phyloP scores from a whole-genome alignment of 495 filamentous ascomycete genomes.

The Xylaria nigripes region DNA sequence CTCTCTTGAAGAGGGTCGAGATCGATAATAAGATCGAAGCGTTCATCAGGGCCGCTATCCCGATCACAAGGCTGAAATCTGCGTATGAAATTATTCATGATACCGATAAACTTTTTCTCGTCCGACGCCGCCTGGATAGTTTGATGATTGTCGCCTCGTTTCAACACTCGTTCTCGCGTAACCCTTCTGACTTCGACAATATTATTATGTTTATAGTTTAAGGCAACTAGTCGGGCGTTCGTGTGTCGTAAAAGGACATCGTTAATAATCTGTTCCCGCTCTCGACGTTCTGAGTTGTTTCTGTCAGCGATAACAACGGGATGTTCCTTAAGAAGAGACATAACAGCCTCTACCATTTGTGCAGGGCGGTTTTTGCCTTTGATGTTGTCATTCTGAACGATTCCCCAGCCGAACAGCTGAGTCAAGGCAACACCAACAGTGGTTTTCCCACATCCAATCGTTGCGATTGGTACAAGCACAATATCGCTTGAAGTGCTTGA shows the following conservation, averaged over 20 bases:
- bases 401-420: slow-evolving; percentile 85
- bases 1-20: slow-evolving; percentile 70
- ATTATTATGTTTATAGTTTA: slow-evolving; percentile 81
- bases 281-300: slow-evolving; percentile 85
- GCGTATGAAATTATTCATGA: slow-evolving; percentile 89
- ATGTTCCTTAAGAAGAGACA: slow-evolving; percentile 46
- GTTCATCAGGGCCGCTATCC: slow-evolving; percentile 56
- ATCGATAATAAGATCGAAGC: slow-evolving; percentile 76
- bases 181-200: slow-evolving; percentile 58
- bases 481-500: slow-evolving; percentile 52
- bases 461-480: slow-evolving; percentile 78
- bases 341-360: slow-evolving; percentile 60
- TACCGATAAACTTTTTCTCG: slow-evolving; percentile 61
- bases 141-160: slow-evolving; percentile 92
- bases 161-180: slow-evolving; percentile 71
- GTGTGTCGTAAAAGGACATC: slow-evolving; percentile 57
- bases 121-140: slow-evolving; percentile 79
- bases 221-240: slow-evolving; percentile 69
- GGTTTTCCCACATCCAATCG: slow-evolving; percentile 93
- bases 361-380: slow-evolving; percentile 64
- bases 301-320: slow-evolving; percentile 84
- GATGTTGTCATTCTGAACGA: slow-evolving; percentile 96
- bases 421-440: slow-evolving; percentile 76
- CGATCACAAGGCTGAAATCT: slow-evolving; percentile 74
- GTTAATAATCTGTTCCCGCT: slow-evolving; percentile 76